Evolutionary conservation across 345 rosid species (phyloP), one percentile per base, ranked within the genome.

Genomic region (Ricinus communis): DNA sequence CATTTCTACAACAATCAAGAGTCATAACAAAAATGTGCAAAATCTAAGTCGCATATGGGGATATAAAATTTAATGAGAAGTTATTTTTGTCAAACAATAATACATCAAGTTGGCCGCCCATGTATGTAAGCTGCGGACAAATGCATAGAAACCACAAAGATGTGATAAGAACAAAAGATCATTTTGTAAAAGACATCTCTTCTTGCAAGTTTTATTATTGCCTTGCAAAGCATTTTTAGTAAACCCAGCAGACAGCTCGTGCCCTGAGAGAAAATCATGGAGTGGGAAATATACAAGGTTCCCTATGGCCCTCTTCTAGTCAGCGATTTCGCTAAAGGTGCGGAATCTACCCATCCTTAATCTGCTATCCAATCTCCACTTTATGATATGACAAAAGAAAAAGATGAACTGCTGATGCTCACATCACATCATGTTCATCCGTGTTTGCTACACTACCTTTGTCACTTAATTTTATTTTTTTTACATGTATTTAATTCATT

Each of bases 1-100:
- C 21, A 15, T 49, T 5, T 45, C 16, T 19, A 4, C 4, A 27
- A 33, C 8, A 27, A 18, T 8, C 47, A 28, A 50, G 10, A 41
- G 60, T 1, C 31, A 11, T 45, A 22, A 59, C 28, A 12, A 68
- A 49, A 38, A 51, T 63, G 75, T 58, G 71, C 62, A 55, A 72
- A 41, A 69, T 63, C 59, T 31, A 18, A 31, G 53, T 9, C 1
- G 45, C 71, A 22, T 5, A 51, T 5, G 55, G 33, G 6, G n/a
- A 54, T 19, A 64, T 62, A 40, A 71, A 28, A 52, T 41, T 13
- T 8, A 24, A 21, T 30, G 24, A 28, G 5, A 2, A 8, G 19
- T 4, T 3, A 6, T 22, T 22, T 59, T 19, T 4, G 21, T 14
- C 22, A 38, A 63, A 22, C 38, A 11, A 56, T 41, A 19, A 56